Base-by-base conservation (phyloP, 2,329 filamentous ascomycete genomes). In the Penicillium sclerotigenum region DNA sequence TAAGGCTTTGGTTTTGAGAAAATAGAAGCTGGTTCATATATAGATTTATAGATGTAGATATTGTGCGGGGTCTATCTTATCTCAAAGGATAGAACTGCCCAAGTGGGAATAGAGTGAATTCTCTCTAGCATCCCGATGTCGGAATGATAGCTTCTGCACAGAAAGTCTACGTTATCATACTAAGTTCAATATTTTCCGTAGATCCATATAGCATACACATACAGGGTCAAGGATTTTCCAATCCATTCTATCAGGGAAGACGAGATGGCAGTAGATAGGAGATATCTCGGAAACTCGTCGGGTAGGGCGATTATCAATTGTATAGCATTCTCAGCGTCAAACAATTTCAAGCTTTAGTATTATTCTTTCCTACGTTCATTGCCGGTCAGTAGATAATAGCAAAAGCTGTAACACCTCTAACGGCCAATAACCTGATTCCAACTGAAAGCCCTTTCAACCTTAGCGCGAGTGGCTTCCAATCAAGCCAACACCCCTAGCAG, bases 41-140 rank as follows among this genome's bases (percentile, higher is more conserved):
- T 26, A 22, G 2, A 40, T 34, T 11, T 22, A 46, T 34, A 9
- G 20, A 33, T n/a, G 5, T 22, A 34, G 18, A 11, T 11, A 29
- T 43, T 16, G 54, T 60, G 62, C 62, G 62, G 62, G 62, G 62
- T 62, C 52, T 54, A 54, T 60, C 56, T 60, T 60, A 56, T 59
- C 48, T 40, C 14, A 37, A 40, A 38, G 56, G 56, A 20, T 54
- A 48, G 20, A 50, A 22, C 22, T 59, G 54, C 58, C 56, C 47
- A 11, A 42, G 18, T 56, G 34, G 52, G 52, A 31, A 28, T 34
- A 26, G 34, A 52, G 29, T 22, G 24, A 34, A 26, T 38, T 11
- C 18, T 22, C 2, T 38, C 14, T 29, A 14, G 5, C 10, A 40
- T 38, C 14, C 20, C 46, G 22, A 37, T 26, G 10, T 20, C 11